phyloP scores from a whole-genome alignment of 345 rosid species.

The Noccaea caerulescens region DNA sequence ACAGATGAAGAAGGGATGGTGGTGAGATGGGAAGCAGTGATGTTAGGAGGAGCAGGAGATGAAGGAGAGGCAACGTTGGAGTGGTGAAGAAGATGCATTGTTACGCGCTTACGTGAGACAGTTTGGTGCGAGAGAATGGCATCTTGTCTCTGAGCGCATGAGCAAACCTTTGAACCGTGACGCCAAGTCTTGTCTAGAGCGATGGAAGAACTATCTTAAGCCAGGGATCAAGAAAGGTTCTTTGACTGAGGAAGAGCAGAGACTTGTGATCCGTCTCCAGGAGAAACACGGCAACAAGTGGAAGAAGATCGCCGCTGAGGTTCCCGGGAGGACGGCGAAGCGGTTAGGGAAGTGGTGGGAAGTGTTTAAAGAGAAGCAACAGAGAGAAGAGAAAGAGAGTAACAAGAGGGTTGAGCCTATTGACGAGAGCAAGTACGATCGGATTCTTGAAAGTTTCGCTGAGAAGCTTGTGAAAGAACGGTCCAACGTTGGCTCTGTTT shows the following conservation, averaged over 20 bases:
- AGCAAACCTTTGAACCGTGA: conserved; percentile 81
- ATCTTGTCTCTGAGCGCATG: conserved; percentile 92
- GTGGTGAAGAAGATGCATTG: conserved; percentile 93
- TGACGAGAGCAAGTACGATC: conserved; percentile 88
- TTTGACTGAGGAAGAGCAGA: conserved; percentile 88
- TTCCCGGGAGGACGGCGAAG: conserved; percentile 94
- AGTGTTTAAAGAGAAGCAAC: conserved; percentile 94
- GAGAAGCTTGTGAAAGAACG: conserved; percentile 90
- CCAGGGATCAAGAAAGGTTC: conserved; percentile 99
- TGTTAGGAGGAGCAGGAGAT: conserved; percentile 67
- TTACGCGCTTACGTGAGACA: conserved; percentile 87
- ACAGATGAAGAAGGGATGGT: conserved; percentile 52
- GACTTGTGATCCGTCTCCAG: conserved; percentile 85
- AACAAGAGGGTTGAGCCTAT: conserved; percentile 68
- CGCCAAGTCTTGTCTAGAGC: conserved; percentile 90
- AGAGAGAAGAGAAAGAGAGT: conserved; percentile 83
- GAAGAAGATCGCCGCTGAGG: conserved; percentile 99
- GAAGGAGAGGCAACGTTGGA: conserved; percentile 99
- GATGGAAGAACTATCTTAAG: conserved; percentile 98
- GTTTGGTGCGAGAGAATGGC: conserved; percentile 97
- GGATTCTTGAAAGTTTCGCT: conserved; percentile 88
- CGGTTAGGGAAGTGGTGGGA: conserved; percentile 99
- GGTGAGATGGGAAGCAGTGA: conserved; percentile 70
- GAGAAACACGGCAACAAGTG: conserved; percentile 98
- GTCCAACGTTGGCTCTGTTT: conserved; percentile 42